Evolutionary conservation across 257 asterid genomes (phyloP), one percentile per base, ranked within the genome.

Genomic region (Plectranthus barbatus): DNA sequence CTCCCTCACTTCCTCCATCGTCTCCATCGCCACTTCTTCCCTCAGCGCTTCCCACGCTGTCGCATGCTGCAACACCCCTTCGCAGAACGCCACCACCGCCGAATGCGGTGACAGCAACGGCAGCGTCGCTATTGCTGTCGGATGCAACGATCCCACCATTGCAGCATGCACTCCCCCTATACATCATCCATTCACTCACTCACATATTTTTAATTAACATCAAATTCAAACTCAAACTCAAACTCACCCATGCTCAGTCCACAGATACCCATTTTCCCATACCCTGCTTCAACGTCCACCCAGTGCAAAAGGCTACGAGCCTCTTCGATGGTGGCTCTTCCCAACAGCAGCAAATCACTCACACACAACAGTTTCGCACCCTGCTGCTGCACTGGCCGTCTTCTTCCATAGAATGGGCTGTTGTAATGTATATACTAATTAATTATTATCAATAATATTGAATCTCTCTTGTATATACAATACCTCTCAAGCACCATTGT

Each of bases 401-500:
- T 83, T 82, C 78, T 79, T 74, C 99, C 99, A 58, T 93, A 93
- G 84, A 83, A 90, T 62, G 96, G 99, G 83, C 99, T 93, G 81
- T 62, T n/a, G n/a, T n/a, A n/a, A n/a, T n/a, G n/a, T n/a, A n/a
- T n/a, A n/a, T n/a, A n/a, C n/a, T n/a, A n/a, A n/a, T n/a, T n/a
- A n/a, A n/a, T n/a, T n/a, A n/a, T n/a, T n/a, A n/a, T n/a, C n/a
- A n/a, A n/a, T n/a, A n/a, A n/a, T n/a, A n/a, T n/a, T n/a, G n/a
- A n/a, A n/a, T n/a, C n/a, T n/a, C n/a, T n/a, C n/a, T n/a, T n/a
- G n/a, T n/a, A n/a, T n/a, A n/a, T n/a, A n/a, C n/a, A n/a, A n/a
- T n/a, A 92, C 99, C 99, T 92, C 83, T 92, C 97, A 4, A 92
- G 97, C 71, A 92, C 97, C 99, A 92, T 82, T 12, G 99, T 89